Base-by-base conservation (phyloP, 2,329 filamentous ascomycete genomes). In the Alternaria ventricosa region DNA sequence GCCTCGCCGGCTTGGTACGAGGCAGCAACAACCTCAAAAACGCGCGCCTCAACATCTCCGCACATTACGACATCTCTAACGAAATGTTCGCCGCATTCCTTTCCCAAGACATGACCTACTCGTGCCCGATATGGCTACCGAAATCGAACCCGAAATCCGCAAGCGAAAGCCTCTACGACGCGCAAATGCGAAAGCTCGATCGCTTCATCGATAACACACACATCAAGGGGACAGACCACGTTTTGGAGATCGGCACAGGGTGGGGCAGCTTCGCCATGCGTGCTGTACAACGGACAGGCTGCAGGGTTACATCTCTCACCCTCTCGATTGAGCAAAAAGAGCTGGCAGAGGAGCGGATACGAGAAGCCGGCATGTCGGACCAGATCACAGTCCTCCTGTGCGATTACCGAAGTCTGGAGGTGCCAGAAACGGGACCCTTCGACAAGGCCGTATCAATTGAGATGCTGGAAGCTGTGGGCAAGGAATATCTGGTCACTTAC, bases 361-460 rank as follows among this genome's bases (percentile, higher is more conserved):
- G 80, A 2, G 83, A 82, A 10, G 89, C 88, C 0, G 89, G 90
- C 0, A 84, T 90, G 57, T 79, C 83, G 5, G 83, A 88, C 64
- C 83, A 83, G 12, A 90, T 93, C 66, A 83, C 87, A n/a, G 88
- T 93, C 1, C 78, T 87, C 51, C 82, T 92, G 0, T 87, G 86
- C 80, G 91, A 93, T 73, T 93, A 93, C 74, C 86, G 91, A 54
- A 85, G 84, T 25, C 79, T 92, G 5, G 84, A 87, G 1, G 75
- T 84, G 0, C 86, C 88, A 0, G 69, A 76, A 15, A 63, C 70
- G 6, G 81, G 78, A 1, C 81, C 82, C 0, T 93, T 88, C 69
- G 91, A 93, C 78, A 92, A 92, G 75, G 83, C 93, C 7, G 84
- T 93, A 8, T 92, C 89, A 5, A 92, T 93, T 61, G 91, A 93